These are phyloP conservation scores for Lentinus brumalis DNA, from an alignment of 768 basidiomycete species.

Conservation along the genomic window DNA sequence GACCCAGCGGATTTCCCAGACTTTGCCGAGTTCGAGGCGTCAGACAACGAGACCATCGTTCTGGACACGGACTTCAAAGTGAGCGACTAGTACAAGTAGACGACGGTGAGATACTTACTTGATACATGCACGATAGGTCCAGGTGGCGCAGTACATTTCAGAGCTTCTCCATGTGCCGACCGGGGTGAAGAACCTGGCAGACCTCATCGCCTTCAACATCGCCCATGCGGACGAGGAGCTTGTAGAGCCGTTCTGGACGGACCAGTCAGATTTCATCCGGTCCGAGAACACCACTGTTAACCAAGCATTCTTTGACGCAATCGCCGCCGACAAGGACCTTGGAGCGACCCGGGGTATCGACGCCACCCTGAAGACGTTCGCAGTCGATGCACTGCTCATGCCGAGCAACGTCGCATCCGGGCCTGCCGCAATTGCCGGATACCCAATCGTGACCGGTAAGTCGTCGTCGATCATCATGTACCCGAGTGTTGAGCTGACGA, in stretches of 20 bases:
- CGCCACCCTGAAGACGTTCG: constrained; percentile 31
- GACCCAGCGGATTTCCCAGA: constrained; percentile 66
- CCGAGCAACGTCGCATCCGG: constrained; percentile 30
- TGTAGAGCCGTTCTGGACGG: constrained; percentile 35
- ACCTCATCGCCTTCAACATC: constrained; percentile 60
- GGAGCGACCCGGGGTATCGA: constrained; percentile 39
- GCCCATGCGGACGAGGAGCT: constrained; percentile 52
- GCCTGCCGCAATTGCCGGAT: constrained; percentile 58
- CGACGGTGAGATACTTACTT: constrained; percentile 23
- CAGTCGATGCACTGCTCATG: constrained; percentile 36
- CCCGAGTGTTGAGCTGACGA: background rate
- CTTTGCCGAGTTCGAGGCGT: constrained; percentile 47
- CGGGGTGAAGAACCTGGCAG: constrained; percentile 53
- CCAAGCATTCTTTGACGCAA: constrained; percentile 33
- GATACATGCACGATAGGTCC: constrained; percentile 44
- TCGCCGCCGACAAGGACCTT: constrained; percentile 34
- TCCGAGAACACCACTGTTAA: constrained; percentile 30
- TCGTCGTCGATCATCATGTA: background rate
- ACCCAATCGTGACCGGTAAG: constrained; percentile 65
- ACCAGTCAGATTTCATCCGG: constrained; percentile 39
- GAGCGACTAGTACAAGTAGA: background rate
- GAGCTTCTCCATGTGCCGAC: constrained; percentile 53
- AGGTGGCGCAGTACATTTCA: constrained; percentile 51
- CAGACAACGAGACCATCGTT: constrained; percentile 55
- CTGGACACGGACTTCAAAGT: constrained; percentile 64